phyloP scores from a whole-genome alignment of 2,329 filamentous ascomycete genomes.

The Alternaria sp. region DNA sequence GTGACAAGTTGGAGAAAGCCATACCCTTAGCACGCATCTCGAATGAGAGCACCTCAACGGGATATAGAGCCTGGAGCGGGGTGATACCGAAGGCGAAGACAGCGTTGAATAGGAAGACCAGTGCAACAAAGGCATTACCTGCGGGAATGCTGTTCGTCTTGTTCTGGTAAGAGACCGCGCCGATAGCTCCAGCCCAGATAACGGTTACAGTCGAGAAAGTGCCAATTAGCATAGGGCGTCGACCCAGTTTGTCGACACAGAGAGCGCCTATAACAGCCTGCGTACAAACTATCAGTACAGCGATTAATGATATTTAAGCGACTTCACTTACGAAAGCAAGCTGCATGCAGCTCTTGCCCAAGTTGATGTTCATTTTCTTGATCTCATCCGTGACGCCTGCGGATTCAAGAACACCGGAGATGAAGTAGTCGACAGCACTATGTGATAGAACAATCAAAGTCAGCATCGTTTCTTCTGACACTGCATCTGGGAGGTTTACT shows the following conservation, averaged over 20 bases:
- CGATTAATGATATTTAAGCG: too few species aligned
- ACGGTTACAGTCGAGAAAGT: constrained; percentile 31
- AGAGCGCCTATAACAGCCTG: constrained; percentile 47
- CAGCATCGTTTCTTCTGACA: not conserved
- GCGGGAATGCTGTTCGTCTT: constrained; percentile 23
- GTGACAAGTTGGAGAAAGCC: constrained; percentile 33
- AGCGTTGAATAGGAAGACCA: constrained; percentile 47
- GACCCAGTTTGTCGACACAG: constrained; percentile 45
- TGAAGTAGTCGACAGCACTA: constrained; percentile 42
- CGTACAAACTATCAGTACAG: not conserved
- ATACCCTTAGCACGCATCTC: constrained; percentile 48
- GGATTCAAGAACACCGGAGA: constrained; percentile 46
- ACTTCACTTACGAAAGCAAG: constrained; percentile 37
- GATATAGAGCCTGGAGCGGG: constrained; percentile 46
- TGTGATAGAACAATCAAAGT: not conserved
- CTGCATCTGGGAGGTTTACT: not conserved
- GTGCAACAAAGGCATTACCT: constrained; percentile 42
- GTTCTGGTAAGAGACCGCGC: constrained; percentile 26
- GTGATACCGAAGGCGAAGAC: constrained; percentile 48
- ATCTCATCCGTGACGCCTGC: constrained; percentile 47
- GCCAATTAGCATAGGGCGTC: constrained; percentile 45
- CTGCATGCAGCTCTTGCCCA: constrained; percentile 46
- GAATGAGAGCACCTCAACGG: constrained; percentile 48
- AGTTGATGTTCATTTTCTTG: constrained; percentile 50
- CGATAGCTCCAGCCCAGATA: constrained; percentile 39